phyloP scores from a whole-genome alignment of 2,329 filamentous ascomycete species.

The Acrocalymma vagum region DNA sequence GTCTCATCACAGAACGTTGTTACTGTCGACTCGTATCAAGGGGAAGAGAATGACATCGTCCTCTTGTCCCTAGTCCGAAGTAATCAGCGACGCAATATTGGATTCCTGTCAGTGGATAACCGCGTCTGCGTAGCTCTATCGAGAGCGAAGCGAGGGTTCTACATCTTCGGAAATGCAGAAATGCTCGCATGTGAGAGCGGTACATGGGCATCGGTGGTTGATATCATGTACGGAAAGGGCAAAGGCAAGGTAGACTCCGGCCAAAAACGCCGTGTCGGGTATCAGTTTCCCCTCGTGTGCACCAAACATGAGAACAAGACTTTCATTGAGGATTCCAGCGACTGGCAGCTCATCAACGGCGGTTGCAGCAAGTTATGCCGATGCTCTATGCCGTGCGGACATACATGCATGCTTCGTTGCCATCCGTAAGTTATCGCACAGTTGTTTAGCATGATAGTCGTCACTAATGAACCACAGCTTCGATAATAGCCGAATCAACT shows the following conservation, averaged over 20 bases:
- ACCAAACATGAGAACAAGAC: constrained; percentile 63
- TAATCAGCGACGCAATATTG: constrained; percentile 65
- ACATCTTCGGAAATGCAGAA: constrained; percentile 80
- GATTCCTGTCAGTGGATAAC: constrained; percentile 75
- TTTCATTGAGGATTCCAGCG: constrained; percentile 53
- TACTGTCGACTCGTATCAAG: constrained; percentile 90
- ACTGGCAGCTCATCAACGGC: constrained; percentile 40
- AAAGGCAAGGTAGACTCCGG: constrained; percentile 38
- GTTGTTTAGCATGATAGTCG: neutral
- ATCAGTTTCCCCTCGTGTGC: constrained; percentile 71
- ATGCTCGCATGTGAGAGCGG: constrained; percentile 57
- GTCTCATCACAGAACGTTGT: constrained; percentile 64
- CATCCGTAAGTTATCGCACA: constrained; percentile 38
- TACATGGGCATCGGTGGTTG: constrained; percentile 62
- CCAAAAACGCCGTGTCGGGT: constrained; percentile 52
- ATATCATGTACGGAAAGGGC: constrained; percentile 54
- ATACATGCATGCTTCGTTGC: constrained; percentile 42
- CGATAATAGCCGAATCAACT: constrained; percentile 38
- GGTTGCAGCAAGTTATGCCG: constrained; percentile 38
- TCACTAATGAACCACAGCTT: constrained; percentile 25
- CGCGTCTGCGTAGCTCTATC: constrained; percentile 70
- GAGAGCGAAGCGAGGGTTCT: constrained; percentile 80
- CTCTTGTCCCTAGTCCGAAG: constrained; percentile 83
- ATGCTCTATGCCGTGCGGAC: constrained; percentile 40
- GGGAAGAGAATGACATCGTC: constrained; percentile 87